Evolutionary conservation across 83 land plant genomes (phyloP).

Genomic region (Picea mariana): DNA sequence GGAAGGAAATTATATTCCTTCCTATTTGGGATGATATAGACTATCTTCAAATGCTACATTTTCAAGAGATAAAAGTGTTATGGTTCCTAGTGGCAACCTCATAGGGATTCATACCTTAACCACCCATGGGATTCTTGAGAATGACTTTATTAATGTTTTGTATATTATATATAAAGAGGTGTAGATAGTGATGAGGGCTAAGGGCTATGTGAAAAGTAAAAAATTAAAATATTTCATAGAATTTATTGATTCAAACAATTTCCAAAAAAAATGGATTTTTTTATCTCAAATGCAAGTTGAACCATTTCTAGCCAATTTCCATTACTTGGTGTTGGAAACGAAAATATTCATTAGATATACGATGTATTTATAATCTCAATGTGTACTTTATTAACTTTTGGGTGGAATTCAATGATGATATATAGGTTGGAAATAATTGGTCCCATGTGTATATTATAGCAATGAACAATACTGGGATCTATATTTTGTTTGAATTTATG

Average conservation of each 20-base stretch:
- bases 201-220: constrained; percentile 33
- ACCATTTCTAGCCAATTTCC: constrained; percentile 50
- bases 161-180: constrained; percentile 86
- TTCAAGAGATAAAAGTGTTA: constrained; percentile 89
- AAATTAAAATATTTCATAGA: constrained; percentile 64
- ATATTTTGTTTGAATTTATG: too few relatives aligned
- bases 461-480: too few relatives aligned
- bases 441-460: too few relatives aligned
- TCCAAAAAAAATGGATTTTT: constrained; percentile 26
- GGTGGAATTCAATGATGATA: too few relatives aligned
- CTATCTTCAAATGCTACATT: neutral
- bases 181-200: constrained; percentile 26
- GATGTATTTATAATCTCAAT: too few relatives aligned
- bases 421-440: too few relatives aligned
- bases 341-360: too few relatives aligned
- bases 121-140: too few relatives aligned
- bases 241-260: constrained; percentile 33
- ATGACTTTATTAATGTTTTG: constrained; percentile 34
- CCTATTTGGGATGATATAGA: neutral
- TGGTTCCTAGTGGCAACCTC: constrained; percentile 91
- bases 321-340: constrained; percentile 33
- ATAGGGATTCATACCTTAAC: constrained; percentile 38
- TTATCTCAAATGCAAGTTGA: constrained; percentile 49
- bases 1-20: neutral
- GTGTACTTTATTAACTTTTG: too few relatives aligned